Percentiles rank a stretch among this genome's conserved stretches.
phyloP scores from a whole-genome alignment of 73 alveolate species.

The Stentor coeruleus region DNA sequence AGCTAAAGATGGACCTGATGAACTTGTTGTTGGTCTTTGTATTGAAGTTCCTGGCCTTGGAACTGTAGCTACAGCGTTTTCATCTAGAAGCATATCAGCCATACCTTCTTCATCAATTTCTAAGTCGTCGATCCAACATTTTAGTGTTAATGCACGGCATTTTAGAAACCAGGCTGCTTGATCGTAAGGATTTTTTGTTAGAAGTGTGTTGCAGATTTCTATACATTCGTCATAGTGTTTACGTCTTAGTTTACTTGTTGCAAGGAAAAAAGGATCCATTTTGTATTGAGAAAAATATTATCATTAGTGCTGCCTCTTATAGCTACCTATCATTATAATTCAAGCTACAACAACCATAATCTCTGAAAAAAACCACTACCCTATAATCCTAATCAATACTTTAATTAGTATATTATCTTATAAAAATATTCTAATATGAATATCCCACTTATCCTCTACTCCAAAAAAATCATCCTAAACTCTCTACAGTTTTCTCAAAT shows the following conservation, averaged over 20 bases:
- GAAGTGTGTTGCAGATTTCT: constrained; percentile 76
- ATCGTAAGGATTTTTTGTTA: constrained; percentile 83
- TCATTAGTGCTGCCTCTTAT: too few species aligned
- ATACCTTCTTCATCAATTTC: constrained; percentile 88
- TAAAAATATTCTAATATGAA: too few species aligned
- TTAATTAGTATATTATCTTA: too few species aligned
- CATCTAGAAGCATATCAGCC: constrained; percentile 81
- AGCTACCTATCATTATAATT: too few species aligned
- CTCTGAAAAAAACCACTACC: too few species aligned
- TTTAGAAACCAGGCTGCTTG: constrained; percentile 97
- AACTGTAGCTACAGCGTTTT: constrained; percentile 83
- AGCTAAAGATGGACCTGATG: constrained; percentile 52
- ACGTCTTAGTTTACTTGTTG: constrained; percentile 71
- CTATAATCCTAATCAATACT: too few species aligned
- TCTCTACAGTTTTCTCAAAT: too few species aligned
- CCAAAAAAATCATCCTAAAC: too few species aligned
- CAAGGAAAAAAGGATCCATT: constrained; percentile 82
- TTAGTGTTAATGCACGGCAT: constrained; percentile 86
- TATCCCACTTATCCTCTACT: too few species aligned
- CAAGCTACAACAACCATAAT: too few species aligned
- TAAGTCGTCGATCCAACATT: constrained; percentile 91
- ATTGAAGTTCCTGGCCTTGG: constrained; percentile 99
- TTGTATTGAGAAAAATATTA: too few species aligned
- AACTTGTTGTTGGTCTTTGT: constrained; percentile 67
- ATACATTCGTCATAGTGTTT: constrained; percentile 87